phyloP scores from a whole-genome alignment of 73 alveolate genomes.

The Paramecium caudatum region DNA sequence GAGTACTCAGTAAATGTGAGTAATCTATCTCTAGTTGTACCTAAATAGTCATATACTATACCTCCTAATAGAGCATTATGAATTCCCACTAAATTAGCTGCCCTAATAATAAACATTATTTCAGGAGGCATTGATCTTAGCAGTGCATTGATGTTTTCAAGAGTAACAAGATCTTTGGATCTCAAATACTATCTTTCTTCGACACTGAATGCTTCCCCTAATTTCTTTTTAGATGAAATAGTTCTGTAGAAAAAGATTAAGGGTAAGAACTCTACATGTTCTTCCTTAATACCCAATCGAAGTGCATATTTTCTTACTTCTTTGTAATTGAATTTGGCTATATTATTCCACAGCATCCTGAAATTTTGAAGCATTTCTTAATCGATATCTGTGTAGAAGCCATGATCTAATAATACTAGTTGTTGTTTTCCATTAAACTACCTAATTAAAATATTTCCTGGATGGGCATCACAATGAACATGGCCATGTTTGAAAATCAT shows the following conservation, averaged over 20 bases:
- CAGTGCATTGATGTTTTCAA: constrained; percentile 82
- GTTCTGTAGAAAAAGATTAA: constrained; percentile 79
- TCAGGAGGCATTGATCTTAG: constrained; percentile 85
- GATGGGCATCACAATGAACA: constrained; percentile 91
- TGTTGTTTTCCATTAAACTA: not conserved
- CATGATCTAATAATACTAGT: constrained; percentile 81
- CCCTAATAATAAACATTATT: constrained; percentile 84
- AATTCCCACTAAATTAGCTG: constrained; percentile 85
- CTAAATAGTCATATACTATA: not conserved
- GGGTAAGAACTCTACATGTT: constrained; percentile 78
- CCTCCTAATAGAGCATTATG: constrained; percentile 86
- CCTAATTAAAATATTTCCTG: constrained; percentile 88
- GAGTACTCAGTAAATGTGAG: constrained; percentile 68
- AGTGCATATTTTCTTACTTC: constrained; percentile 70
- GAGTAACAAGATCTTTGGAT: constrained; percentile 79
- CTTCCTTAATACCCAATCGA: constrained; percentile 72
- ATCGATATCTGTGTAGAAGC: constrained; percentile 78
- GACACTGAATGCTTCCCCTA: constrained; percentile 83
- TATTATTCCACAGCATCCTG: constrained; percentile 77
- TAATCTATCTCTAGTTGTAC: constrained; percentile 77
- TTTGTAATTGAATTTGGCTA: constrained; percentile 75
- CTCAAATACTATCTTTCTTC: constrained; percentile 83
- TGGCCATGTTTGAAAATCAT: constrained; percentile 86
- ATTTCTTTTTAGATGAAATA: constrained; percentile 67
- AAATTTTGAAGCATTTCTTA: constrained; percentile 70